phyloP scores from a whole-genome alignment of 2,329 filamentous ascomycete species.

The Ceratocystis eucalypticola region DNA sequence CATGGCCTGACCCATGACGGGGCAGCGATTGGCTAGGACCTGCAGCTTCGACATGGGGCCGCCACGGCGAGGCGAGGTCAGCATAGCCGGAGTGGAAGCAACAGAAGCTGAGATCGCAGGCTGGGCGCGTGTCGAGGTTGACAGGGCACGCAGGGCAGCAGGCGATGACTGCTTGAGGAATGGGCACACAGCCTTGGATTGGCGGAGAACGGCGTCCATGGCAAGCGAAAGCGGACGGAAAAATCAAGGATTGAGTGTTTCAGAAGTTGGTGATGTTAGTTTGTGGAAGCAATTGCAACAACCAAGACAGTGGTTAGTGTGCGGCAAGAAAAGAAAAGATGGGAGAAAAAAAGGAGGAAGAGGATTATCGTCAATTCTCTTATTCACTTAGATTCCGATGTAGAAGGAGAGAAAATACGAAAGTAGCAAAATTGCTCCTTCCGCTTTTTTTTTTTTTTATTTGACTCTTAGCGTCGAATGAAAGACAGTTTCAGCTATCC shows the following conservation, averaged over 20 bases:
- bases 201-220: slow-evolving; percentile 91
- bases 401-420: neutral
- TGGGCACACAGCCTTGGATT: slow-evolving; percentile 93
- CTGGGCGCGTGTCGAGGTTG: slow-evolving; percentile 54
- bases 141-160: slow-evolving; percentile 79
- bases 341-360: slow-evolving; percentile 9
- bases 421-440: neutral
- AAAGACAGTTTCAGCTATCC: neutral
- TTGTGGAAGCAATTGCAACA: neutral
- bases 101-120: slow-evolving; percentile 22
- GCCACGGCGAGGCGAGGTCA: slow-evolving; percentile 53
- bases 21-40: slow-evolving; percentile 84
- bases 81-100: slow-evolving; percentile 23
- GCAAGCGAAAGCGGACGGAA: slow-evolving; percentile 7
- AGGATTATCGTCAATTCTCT: neutral
- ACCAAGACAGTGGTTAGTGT: neutral
- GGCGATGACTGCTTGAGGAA: slow-evolving; percentile 93
- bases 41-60: slow-evolving; percentile 96
- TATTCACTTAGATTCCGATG: neutral
- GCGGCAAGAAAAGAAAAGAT: neutral
- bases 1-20: slow-evolving; percentile 96
- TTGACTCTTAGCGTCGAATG: neutral
- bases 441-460: neutral
- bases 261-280: neutral
- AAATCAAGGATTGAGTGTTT: neutral